A percentile compares a stretch with the other conserved stretches of the same genome.
Conservation (phyloP, 2,329 filamentous ascomycete species). For the Colletotrichum caudatum region DNA sequence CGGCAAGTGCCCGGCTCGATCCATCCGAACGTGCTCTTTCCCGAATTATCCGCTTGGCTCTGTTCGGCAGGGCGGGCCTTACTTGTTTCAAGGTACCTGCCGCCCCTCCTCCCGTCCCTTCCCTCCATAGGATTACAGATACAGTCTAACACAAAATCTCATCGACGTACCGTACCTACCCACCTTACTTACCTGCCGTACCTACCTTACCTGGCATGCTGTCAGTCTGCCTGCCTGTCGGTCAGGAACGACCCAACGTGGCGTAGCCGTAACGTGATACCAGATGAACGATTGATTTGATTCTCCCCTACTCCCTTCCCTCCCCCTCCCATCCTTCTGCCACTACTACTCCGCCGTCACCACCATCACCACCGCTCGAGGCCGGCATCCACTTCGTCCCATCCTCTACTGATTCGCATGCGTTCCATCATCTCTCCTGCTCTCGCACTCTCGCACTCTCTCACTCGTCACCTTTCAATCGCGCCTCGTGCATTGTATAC, state of each 20-base stretch:
- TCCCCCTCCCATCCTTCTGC: no score
- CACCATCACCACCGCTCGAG: neutral
- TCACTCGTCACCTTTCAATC: neutral
- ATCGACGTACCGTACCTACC: neutral
- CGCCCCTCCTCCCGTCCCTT: neutral
- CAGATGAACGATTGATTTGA: neutral
- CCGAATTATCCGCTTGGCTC: neutral
- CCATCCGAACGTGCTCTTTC: constrained; percentile 32
- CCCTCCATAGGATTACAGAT: neutral
- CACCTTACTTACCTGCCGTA: no score
- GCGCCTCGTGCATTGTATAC: neutral
- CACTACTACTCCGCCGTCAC: neutral
- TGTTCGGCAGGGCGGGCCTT: neutral
- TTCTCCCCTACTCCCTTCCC: neutral
- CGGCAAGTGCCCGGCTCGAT: constrained; percentile 26
- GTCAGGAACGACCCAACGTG: neutral
- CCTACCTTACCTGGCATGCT: no score
- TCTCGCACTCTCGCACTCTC: neutral
- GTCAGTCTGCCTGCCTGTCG: no score
- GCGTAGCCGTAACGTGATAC: neutral
- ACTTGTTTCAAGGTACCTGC: constrained; percentile 11
- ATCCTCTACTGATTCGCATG: neutral
- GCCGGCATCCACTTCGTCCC: neutral
- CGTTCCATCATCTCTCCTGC: neutral
- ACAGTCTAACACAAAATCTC: neutral